Evolutionary conservation across 176 grass and related monocot genomes (phyloP), one percentile per base, ranked within the genome.

Genomic region (Pontederia crassipes): DNA sequence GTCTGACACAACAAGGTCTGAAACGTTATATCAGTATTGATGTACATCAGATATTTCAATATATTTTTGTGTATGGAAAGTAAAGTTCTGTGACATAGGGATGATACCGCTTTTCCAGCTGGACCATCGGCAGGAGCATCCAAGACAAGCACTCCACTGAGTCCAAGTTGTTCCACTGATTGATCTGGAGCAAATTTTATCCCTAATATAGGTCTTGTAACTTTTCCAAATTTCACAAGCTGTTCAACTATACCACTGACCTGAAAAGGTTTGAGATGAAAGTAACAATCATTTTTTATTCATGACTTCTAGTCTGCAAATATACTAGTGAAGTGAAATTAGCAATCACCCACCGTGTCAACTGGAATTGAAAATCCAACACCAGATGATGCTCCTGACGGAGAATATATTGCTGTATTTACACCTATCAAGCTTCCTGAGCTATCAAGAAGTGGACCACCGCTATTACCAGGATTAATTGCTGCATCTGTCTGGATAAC

Each of bases 141-240:
- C 65, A 98, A 74, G 59, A 98, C 82, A 66, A 98, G 93, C 46
- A 98, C 93, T 74, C 93, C 93, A 74, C 87, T 92, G 51, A 98
- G 67, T 64, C 93, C 87, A 85, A 98, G 87, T 61, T 98, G 93
- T 49, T 98, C 93, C 45, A 98, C 93, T 53, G 93, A 98, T 65
- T 98, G 93, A 81, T 98, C 93, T 68, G 93, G 93, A 52, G 93
- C 93, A 83, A 98, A 98, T 74, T 98, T 98, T 74, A 98, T 98
- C 62, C 93, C 93, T 28, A 98, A 72, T 72, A 98, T 98, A 73
- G 93, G 93, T 72, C 93, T 88, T 2, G 93, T 98, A 51, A 98
- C 93, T 82, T 86, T 98, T 10, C 93, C 93, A 51, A 83, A 98
- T 73, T 75, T 78, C 75, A 98, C 89, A 66, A 98, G 84, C 82